These are phyloP conservation scores for Crucihimalaya himalaica DNA, from an alignment of 345 rosid genomes.

Conservation along the genomic window DNA sequence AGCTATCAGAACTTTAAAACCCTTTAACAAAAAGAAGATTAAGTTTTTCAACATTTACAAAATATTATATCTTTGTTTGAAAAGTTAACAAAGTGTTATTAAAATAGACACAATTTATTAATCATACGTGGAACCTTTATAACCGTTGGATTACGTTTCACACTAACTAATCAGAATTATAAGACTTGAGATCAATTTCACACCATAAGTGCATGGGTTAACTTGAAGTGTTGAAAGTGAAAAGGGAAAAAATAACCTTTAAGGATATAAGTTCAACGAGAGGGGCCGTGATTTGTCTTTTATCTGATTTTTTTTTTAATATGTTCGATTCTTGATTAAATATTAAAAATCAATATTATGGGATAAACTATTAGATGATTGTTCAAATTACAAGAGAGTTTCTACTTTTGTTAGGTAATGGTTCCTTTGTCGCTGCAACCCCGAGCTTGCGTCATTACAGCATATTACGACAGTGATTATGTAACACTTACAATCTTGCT, in stretches of 20 bases:
- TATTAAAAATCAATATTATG: neutral
- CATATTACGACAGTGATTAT: slow-evolving; percentile 29
- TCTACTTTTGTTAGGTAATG: slow-evolving; percentile 35
- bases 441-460: slow-evolving; percentile 27
- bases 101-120: neutral
- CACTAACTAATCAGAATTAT: neutral
- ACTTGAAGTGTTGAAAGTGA: neutral
- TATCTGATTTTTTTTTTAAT: neutral
- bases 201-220: neutral
- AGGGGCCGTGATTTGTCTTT: neutral
- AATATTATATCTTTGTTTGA: too few species aligned
- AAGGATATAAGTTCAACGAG: neutral
- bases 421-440: slow-evolving; percentile 26
- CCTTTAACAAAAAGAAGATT: too few species aligned
- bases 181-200: neutral
- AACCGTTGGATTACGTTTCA: neutral
- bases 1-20: too few species aligned
- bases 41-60: too few species aligned
- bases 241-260: neutral
- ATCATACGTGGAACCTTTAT: neutral
- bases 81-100: too few species aligned
- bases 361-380: slow-evolving; percentile 26
- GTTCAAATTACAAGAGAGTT: slow-evolving; percentile 22
- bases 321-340: neutral
- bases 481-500: slow-evolving; percentile 1